Evolutionary conservation across 768 basidiomycete species (phyloP), one percentile per base, ranked within the genome.

Genomic region (Kwoniella heveanensis): DNA sequence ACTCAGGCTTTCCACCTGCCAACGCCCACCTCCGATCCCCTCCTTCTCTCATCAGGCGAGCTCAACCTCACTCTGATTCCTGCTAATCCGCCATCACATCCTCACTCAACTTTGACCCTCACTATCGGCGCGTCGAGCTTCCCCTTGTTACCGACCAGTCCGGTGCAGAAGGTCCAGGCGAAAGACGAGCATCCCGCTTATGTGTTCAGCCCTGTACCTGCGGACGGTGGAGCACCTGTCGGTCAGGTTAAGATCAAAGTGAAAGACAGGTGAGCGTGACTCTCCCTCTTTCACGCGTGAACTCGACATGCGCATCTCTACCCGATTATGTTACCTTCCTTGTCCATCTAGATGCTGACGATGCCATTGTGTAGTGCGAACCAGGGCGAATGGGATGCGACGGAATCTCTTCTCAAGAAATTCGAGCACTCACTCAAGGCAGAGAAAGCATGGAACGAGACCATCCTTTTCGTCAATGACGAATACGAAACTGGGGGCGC

Each of bases 381-480:
- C 29, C 77, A 69, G 39, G 68, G 61, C 1, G 71, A 74, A 64
- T 78, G 76, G 72, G 76, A 77, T 30, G 70, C 66, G 24, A 72
- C 74, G 4, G 75, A 79, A 57, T 62, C 70, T 6, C 60, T 72
- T 4, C 61, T 65, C 13, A 29, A n/a, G 2, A 58, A 62, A 55
- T 66, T 79, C 48, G 77, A 79, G 52, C 50, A 53, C 1, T 56
- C 50, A 0, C 58, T 79, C n/a, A 74, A 74, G 51, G 54, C 62
- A 8, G 64, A 77, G 22, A 60, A 66, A 19, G 65, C 76, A n/a
- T 79, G 77, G 77, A 64, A 77, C 29, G 75, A 78, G 47, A 65
- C 57, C 47, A 63, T 61, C 32, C 59, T 72, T 1, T 76, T 72
- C 46, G 68, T 69, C n/a, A 69, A 76, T 47, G 77, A 76, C 58